These are phyloP conservation scores for Beauveria australis DNA, from an alignment of 2,329 filamentous ascomycete species.

Conservation along the genomic window DNA sequence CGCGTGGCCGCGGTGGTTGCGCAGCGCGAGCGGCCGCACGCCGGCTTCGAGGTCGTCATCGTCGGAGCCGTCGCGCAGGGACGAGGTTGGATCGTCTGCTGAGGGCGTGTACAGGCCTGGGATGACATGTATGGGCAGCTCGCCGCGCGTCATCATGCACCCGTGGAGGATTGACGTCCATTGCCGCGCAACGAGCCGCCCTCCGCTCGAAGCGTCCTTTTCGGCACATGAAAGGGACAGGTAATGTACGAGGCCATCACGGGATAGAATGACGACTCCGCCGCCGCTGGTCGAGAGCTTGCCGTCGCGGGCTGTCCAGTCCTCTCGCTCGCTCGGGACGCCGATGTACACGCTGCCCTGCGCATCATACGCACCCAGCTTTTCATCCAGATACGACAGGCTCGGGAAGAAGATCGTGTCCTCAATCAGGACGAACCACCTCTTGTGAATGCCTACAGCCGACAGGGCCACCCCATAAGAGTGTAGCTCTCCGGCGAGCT, in stretches of 20 bases:
- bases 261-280: constrained; percentile 35
- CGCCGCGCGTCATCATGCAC: constrained; percentile 29
- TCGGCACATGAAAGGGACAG: constrained; percentile 31
- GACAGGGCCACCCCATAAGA: constrained; percentile 25
- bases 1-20: constrained; percentile 22
- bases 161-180: constrained; percentile 36
- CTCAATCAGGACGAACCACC: constrained; percentile 36
- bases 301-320: constrained; percentile 32
- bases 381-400: constrained; percentile 29
- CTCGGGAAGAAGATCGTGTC: constrained; percentile 40
- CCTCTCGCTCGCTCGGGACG: constrained; percentile 33
- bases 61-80: constrained; percentile 9
- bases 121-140: constrained; percentile 31
- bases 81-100: constrained; percentile 21
- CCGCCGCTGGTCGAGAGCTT: constrained; percentile 35
- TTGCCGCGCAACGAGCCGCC: constrained; percentile 17
- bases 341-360: constrained; percentile 31
- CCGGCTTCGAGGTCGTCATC: constrained; percentile 30
- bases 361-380: constrained; percentile 27
- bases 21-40: constrained; percentile 32
- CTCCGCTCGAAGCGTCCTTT: constrained; percentile 14
- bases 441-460: constrained; percentile 28
- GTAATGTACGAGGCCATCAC: constrained; percentile 24
- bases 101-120: constrained; percentile 34
- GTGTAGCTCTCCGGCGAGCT: constrained; percentile 28